phyloP scores from a whole-genome alignment of 148 eudicot species.

The Fagopyrum tataricum region DNA sequence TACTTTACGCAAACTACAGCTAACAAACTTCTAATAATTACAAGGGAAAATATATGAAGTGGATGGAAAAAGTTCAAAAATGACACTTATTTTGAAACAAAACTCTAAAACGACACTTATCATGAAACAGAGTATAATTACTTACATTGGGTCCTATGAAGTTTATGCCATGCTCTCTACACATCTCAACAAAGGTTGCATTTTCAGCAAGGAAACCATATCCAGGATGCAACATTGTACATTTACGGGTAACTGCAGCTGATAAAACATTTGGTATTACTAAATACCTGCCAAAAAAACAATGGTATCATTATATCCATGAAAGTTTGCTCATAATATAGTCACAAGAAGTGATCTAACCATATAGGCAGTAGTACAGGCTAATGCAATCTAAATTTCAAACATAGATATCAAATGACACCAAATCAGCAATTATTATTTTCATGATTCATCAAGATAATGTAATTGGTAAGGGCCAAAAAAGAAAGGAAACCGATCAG shows the following conservation, averaged over 20 bases:
- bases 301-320: constrained; percentile 6
- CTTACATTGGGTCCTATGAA: constrained; percentile 97
- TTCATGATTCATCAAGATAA: background rate
- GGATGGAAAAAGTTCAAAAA: too few relatives aligned
- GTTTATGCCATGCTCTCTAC: constrained; percentile 90
- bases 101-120: too few relatives aligned
- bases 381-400: background rate
- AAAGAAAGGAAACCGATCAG: background rate
- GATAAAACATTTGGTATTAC: constrained; percentile 88
- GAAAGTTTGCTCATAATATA: background rate
- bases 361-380: background rate
- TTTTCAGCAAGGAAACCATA: constrained; percentile 98
- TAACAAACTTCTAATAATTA: too few relatives aligned
- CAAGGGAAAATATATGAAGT: too few relatives aligned
- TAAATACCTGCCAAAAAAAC: constrained; percentile 50
- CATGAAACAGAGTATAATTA: background rate
- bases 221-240: constrained; percentile 99
- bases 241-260: constrained; percentile 87
- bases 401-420: background rate
- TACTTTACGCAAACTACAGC: too few relatives aligned
- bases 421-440: background rate
- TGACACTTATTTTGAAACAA: too few relatives aligned
- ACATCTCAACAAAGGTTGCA: constrained; percentile 94
- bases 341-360: background rate
- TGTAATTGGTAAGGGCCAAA: background rate